These are phyloP conservation scores for Ilyonectria destructans DNA, from an alignment of 2,329 filamentous ascomycete genomes.

Conservation along the genomic window DNA sequence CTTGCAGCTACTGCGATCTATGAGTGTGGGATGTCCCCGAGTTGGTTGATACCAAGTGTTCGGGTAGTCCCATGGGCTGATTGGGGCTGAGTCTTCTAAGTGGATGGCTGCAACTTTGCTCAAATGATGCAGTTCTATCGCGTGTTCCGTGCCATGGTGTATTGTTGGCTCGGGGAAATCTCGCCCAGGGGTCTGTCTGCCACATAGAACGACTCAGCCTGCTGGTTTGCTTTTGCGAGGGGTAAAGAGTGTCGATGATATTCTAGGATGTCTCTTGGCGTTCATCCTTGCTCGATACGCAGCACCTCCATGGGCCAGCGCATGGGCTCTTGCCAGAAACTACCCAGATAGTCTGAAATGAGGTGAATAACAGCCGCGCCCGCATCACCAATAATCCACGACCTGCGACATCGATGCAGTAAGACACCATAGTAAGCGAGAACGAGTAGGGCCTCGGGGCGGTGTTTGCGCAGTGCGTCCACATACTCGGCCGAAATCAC, in stretches of 20 bases:
- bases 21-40: background rate
- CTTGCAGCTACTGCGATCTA: background rate
- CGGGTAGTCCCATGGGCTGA: background rate
- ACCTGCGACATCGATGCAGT: slow-evolving; percentile 58
- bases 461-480: slow-evolving; percentile 54
- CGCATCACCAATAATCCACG: slow-evolving; percentile 59
- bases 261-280: background rate
- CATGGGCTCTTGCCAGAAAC: slow-evolving; percentile 54
- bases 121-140: background rate
- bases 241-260: background rate
- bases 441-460: slow-evolving; percentile 62
- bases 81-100: background rate
- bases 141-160: background rate
- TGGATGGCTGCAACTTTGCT: background rate
- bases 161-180: background rate
- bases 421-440: slow-evolving; percentile 67
- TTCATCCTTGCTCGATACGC: slow-evolving; percentile 47
- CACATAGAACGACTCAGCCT: background rate
- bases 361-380: slow-evolving; percentile 53
- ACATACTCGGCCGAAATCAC: slow-evolving; percentile 54
- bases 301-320: slow-evolving; percentile 55
- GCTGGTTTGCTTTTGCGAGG: background rate
- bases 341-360: slow-evolving; percentile 53
- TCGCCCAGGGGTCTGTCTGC: background rate
- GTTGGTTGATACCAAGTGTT: too few species aligned